Evolutionary conservation across 75 land plant genomes (phyloP).

Genomic region (Pinus albicaulis): DNA sequence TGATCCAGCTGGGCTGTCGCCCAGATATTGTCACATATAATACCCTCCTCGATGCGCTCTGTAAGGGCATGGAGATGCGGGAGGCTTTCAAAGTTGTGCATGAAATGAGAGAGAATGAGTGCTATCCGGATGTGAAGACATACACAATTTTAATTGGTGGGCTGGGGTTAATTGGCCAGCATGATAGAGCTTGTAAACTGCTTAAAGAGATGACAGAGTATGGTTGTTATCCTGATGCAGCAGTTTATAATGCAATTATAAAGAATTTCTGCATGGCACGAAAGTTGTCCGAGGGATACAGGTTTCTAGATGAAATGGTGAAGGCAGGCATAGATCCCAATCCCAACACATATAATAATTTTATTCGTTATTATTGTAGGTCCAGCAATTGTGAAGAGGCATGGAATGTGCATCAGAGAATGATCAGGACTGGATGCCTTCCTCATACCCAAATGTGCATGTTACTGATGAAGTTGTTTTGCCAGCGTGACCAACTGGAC

Average conservation of each 20-base stretch:
- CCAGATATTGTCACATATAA: constrained; percentile 74
- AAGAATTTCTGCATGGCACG: constrained; percentile 59
- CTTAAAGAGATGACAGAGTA: constrained; percentile 54
- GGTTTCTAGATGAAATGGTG: constrained; percentile 56
- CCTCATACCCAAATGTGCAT: constrained; percentile 71
- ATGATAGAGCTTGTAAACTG: constrained; percentile 46
- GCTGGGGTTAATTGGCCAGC: constrained; percentile 54
- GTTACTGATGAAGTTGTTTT: constrained; percentile 51
- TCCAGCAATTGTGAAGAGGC: constrained; percentile 43
- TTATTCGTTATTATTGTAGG: constrained; percentile 44
- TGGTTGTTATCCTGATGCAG: constrained; percentile 51
- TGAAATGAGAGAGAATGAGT: constrained; percentile 38
- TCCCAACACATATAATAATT: constrained; percentile 39
- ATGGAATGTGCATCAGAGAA: constrained; percentile 55
- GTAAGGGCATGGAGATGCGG: constrained; percentile 42
- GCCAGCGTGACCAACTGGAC: constrained; percentile 34
- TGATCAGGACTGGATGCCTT: constrained; percentile 56
- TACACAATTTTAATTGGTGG: constrained; percentile 61
- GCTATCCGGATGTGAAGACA: constrained; percentile 43
- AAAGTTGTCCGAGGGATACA: constrained; percentile 40
- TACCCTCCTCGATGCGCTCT: constrained; percentile 54
- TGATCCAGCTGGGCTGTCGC: constrained; percentile 33
- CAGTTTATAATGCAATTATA: constrained; percentile 59
- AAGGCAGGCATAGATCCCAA: constrained; percentile 36
- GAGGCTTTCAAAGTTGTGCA: constrained; percentile 39